Conservation (phyloP, 2,329 filamentous ascomycete species). For the Venturia pyrina region DNA sequence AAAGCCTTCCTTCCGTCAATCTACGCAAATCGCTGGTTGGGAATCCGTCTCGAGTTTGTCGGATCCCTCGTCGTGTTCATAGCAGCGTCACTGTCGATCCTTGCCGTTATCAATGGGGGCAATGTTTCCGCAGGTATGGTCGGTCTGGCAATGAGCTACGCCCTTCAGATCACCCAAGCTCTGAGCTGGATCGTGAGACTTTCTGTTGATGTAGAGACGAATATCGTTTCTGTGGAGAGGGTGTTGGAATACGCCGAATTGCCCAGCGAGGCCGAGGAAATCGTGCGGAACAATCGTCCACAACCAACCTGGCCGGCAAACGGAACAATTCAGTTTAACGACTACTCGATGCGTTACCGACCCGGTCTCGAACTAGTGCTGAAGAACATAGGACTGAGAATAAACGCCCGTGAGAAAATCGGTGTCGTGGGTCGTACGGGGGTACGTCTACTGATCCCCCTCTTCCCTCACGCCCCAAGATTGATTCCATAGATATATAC, state of each 20-base stretch:
- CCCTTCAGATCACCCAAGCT: slow-evolving; percentile 85
- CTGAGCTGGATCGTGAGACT: slow-evolving; percentile 94
- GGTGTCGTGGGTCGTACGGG: slow-evolving; percentile 89
- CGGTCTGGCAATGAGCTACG: slow-evolving; percentile 85
- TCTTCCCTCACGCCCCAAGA: not conserved
- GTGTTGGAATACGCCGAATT: slow-evolving; percentile 82
- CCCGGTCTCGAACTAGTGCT: slow-evolving; percentile 76
- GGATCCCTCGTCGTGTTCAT: slow-evolving; percentile 79
- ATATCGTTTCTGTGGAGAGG: slow-evolving; percentile 90
- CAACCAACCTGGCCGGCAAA: slow-evolving; percentile 75
- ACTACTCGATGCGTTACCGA: slow-evolving; percentile 82
- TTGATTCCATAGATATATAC: not conserved
- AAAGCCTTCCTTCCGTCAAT: slow-evolving; percentile 85
- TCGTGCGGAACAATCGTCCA: slow-evolving; percentile 69
- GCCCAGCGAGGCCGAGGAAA: slow-evolving; percentile 80
- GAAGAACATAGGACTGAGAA: slow-evolving; percentile 75
- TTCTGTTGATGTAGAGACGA: slow-evolving; percentile 91
- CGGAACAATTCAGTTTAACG: slow-evolving; percentile 73
- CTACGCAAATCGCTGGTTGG: slow-evolving; percentile 74
- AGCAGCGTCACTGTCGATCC: slow-evolving; percentile 65
- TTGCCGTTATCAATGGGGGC: slow-evolving; percentile 57
- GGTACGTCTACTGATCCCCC: slow-evolving; percentile 23
- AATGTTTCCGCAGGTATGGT: slow-evolving; percentile 58
- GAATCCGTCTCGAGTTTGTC: slow-evolving; percentile 81
- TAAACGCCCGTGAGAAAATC: slow-evolving; percentile 89